A percentile compares a stretch with the other conserved stretches of the same genome.
These are phyloP conservation scores for Aspergillus oerlinghausenensis DNA, from an alignment of 2,329 filamentous ascomycete genomes.

Conservation along the genomic window DNA sequence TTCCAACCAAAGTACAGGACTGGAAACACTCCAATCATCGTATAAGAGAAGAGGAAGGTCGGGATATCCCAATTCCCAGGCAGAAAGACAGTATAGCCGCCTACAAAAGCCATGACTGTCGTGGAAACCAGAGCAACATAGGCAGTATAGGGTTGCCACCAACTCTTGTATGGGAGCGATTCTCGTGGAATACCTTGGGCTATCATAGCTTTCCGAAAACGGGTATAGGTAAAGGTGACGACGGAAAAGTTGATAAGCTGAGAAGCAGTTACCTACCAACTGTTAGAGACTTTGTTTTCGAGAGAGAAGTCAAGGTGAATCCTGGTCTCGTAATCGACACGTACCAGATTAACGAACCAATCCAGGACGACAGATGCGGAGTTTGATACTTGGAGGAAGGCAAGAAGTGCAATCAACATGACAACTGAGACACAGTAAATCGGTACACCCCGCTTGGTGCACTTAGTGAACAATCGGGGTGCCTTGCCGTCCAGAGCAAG, in stretches of 20 bases:
- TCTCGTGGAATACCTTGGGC: constrained; percentile 66
- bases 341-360: constrained; percentile 65
- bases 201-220: constrained; percentile 64
- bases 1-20: constrained; percentile 69
- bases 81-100: constrained; percentile 72
- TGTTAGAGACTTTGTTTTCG: neutral
- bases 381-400: constrained; percentile 68
- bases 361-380: constrained; percentile 62
- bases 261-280: constrained; percentile 58
- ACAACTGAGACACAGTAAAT: constrained; percentile 67
- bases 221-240: constrained; percentile 66
- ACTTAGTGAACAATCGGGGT: constrained; percentile 61
- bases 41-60: constrained; percentile 72
- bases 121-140: constrained; percentile 62
- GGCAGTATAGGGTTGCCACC: constrained; percentile 66
- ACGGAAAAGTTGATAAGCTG: constrained; percentile 69
- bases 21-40: constrained; percentile 68
- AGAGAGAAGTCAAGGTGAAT: neutral
- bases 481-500: constrained; percentile 66
- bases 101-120: constrained; percentile 67
- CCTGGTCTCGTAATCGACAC: constrained; percentile 4
- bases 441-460: constrained; percentile 64
- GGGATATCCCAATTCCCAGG: constrained; percentile 63
- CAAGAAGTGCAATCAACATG: constrained; percentile 63
- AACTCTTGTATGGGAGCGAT: constrained; percentile 65